phyloP scores from a whole-genome alignment of 2,329 filamentous ascomycete species.

The Nannizziopsis arthrosporioides region DNA sequence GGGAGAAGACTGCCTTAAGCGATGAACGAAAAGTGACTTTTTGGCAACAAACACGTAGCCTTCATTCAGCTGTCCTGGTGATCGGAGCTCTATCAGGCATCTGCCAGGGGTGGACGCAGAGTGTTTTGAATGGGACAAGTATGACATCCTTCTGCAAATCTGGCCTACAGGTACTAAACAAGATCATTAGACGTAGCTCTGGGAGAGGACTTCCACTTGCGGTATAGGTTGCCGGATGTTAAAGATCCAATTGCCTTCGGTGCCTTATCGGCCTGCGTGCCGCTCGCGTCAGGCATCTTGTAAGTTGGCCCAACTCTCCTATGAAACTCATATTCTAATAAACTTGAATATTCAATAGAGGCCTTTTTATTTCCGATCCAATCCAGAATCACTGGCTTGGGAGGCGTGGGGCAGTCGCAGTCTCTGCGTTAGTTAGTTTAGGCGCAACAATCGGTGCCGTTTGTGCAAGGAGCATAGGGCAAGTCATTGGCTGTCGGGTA shows the following conservation, averaged over 20 bases:
- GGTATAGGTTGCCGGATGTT: not conserved
- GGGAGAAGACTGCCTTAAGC: slow-evolving; percentile 1
- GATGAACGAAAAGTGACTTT: slow-evolving; percentile 4
- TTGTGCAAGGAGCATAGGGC: not conserved
- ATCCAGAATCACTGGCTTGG: slow-evolving; percentile 12
- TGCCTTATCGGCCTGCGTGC: slow-evolving; percentile 3
- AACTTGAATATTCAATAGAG: not conserved
- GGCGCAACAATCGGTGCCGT: slow-evolving; percentile 7
- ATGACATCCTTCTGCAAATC: not conserved
- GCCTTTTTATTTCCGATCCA: slow-evolving; percentile 6
- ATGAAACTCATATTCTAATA: not conserved
- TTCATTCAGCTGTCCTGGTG: slow-evolving; percentile 3
- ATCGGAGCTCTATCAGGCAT: slow-evolving; percentile 8
- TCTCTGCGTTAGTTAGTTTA: slow-evolving; percentile 4
- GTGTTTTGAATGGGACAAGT: slow-evolving; percentile 9
- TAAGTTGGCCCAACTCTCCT: not conserved
- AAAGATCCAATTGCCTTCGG: slow-evolving; percentile 3
- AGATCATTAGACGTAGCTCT: not conserved
- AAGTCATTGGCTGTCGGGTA: slow-evolving; percentile 7
- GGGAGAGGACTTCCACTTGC: not conserved
- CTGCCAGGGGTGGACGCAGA: slow-evolving; percentile 10
- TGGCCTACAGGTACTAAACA: not conserved
- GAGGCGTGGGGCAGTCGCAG: slow-evolving; percentile 6
- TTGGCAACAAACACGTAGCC: slow-evolving; percentile 9
- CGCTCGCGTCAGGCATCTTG: slow-evolving; percentile 7